A percentile compares a stretch with the other conserved stretches of the same genome.
phyloP scores from a whole-genome alignment of 2,329 filamentous ascomycete species.

The Didymella lethalis region DNA sequence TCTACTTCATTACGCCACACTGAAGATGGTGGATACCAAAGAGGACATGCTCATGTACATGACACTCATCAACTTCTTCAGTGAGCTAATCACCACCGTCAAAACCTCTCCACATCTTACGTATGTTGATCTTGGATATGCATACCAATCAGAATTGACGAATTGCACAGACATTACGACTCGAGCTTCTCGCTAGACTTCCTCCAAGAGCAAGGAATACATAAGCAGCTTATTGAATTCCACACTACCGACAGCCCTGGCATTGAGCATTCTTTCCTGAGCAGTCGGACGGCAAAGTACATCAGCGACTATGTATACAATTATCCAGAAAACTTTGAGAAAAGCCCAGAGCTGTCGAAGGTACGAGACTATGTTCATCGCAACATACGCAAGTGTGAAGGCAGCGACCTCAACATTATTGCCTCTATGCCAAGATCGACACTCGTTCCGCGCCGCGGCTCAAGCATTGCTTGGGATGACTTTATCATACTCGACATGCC shows the following conservation, averaged over 20 bases:
- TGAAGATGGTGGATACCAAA: slow-evolving; percentile 63
- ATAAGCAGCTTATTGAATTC: slow-evolving; percentile 59
- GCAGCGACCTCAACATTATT: slow-evolving; percentile 65
- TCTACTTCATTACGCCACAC: slow-evolving; percentile 63
- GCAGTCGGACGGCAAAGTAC: slow-evolving; percentile 64
- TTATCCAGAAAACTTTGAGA: slow-evolving; percentile 64
- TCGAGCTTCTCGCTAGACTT: slow-evolving; percentile 60
- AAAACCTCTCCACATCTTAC: slow-evolving; percentile 41
- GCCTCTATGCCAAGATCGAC: slow-evolving; percentile 63
- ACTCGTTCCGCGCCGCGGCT: slow-evolving; percentile 56
- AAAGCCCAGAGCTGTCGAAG: slow-evolving; percentile 53
- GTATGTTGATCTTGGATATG: slow-evolving; percentile 26
- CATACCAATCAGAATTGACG: slow-evolving; percentile 6
- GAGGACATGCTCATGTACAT: slow-evolving; percentile 68
- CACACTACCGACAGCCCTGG: slow-evolving; percentile 60
- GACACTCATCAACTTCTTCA: slow-evolving; percentile 65
- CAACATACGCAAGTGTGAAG: slow-evolving; percentile 62
- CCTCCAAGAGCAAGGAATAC: slow-evolving; percentile 60
- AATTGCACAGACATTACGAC: slow-evolving; percentile 41
- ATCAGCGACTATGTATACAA: slow-evolving; percentile 63
- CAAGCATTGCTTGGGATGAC: slow-evolving; percentile 48
- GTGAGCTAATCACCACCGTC: slow-evolving; percentile 59
- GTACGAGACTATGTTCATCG: slow-evolving; percentile 59
- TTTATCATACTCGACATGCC: slow-evolving; percentile 59
- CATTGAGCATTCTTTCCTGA: slow-evolving; percentile 62